Evolutionary conservation across 345 rosid genomes (phyloP), one percentile per base, ranked within the genome.

Genomic region (Acer saccharum): DNA sequence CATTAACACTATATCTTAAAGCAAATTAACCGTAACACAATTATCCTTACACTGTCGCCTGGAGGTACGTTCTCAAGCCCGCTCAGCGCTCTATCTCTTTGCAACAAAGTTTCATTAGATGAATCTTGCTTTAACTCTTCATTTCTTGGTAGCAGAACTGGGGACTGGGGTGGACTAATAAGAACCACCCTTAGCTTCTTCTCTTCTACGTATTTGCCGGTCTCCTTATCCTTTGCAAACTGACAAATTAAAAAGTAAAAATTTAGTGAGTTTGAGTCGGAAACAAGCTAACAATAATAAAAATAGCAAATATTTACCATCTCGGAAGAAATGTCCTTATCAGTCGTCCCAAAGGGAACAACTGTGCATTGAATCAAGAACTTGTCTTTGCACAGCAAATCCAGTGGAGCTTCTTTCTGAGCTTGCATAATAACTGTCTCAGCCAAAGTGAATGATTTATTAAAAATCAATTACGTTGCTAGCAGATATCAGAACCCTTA

Each of bases 301-400:
- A 17, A 17, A 50, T 35, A 7, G 57, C 16, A 76, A 80, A 21
- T 43, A 29, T 39, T 73, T 68, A 89, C 93, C 71, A 52, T 74
- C 71, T 75, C 72, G 16, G 88, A 78, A 11, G 88, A 79, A 79
- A 89, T 76, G 75, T 85, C 84, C 62, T 88, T 86, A 32, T 85
- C 90, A 43, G 76, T 65, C 67, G 82, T 82, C 25, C 87, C 89
- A 8, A 50, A 32, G 12, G 93, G 87, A 72, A 89, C 85, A 55
- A 78, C 72, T 10, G 81, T 82, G 77, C 90, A 77, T 80, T 89
- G 91, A 68, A 89, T 78, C 71, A 89, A 68, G 77, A 89, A 89
- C 84, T 89, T 89, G 84, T 89, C 93, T 81, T 85, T 88, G 83
- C 93, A 84, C 62, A 77, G 77, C 80, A 89, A 74, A 76, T 85